Evolutionary conservation across 2,329 filamentous ascomycete species (phyloP), one percentile per base, ranked within the genome.

Genomic region (Dothistroma septosporum): DNA sequence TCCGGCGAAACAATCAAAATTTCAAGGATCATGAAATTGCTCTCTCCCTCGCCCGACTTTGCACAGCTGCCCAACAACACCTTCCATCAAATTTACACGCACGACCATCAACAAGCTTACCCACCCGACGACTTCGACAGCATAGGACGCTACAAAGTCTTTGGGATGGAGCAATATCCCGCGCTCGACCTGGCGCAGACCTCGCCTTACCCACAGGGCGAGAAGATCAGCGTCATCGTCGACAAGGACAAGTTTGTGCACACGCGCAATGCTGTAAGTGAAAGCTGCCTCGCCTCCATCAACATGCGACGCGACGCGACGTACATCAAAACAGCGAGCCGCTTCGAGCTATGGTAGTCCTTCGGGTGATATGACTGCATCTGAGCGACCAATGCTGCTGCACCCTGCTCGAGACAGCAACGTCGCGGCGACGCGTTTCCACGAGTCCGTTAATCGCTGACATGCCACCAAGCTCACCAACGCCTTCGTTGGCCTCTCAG

Each of bases 401-500:
- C 11, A 9, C 11, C 47, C n/a, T 22, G 53, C 12, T 41, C 24
- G 21, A 12, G 35, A 21, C 37, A 53, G 49, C 52, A 35, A 52
- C 57, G 22, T 21, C 49, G 32, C 61, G 55, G 21, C 35, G 16
- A 49, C 54, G 57, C 33, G 47, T 32, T 19, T 31, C 55, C 33
- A 41, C 61, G 58, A 37, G 57, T 49, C 19, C 31, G 22, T 28
- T 44, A 44, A 2, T 44, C 21, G 21, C 50, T 53, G 31, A 53
- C 50, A 53, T 53, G 50, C 19, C 21, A 53, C 21, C 14, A 44
- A 93, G 90, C 86, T 93, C 66, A 85, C 90, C 69, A 83, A 89
- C 71, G 86, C 90, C 59, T 86, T 96, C 66, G 86, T 88, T 66
- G 90, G 88, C 61, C 88, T 97, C 55, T 86, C 92, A 71, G 86